Evolutionary conservation across 768 basidiomycete genomes (phyloP), one percentile per base, ranked within the genome.

Genomic region (Russula sp.): DNA sequence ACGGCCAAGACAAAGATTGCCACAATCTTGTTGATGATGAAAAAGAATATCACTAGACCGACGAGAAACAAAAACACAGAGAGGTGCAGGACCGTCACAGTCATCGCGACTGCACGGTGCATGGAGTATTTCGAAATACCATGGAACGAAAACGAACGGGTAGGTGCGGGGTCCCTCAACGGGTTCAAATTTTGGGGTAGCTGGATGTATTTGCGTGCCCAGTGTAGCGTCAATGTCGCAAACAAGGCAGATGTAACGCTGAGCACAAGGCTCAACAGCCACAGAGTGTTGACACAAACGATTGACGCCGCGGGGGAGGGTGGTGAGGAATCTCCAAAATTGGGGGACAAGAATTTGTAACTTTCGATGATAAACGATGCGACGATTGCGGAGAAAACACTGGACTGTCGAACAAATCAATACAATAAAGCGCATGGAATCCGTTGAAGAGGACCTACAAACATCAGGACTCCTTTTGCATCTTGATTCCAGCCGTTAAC

Each of bases 121-220:
- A 59, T 36, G 41, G 25, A 3, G 10, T 49, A 64, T 38, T 4
- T 42, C 41, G 29, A 25, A 38, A 51, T 56, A 8, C 63, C 59
- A 9, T 42, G 32, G 53, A 56, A 64, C 20, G 50, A 41, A 41
- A 41, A 52, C 29, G 50, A 43, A 29, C 74, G 73, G 1, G 78
- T 73, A n/a, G 76, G 70, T 1, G 76, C 78, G 18, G 75, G 75
- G 58, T 75, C 72, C 53, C 75, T n/a, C 6, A 47, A 41, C 4
- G 49, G 29, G 5, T 49, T 51, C 69, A 3, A 76, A 70, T n/a
- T 71, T 64, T 38, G 72, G 70, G 58, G 34, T 11, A 54, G 29
- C 16, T 55, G 51, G 38, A 36, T 16, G 8, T 59, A 63, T 51
- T 48, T 55, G 41, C 56, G 60, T 10, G 60, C 34, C 64, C 56